Evolutionary conservation across 1,284 basidiomycete genomes (phyloP), one percentile per base, ranked within the genome.

Genomic region (Heliocybe sulcata): DNA sequence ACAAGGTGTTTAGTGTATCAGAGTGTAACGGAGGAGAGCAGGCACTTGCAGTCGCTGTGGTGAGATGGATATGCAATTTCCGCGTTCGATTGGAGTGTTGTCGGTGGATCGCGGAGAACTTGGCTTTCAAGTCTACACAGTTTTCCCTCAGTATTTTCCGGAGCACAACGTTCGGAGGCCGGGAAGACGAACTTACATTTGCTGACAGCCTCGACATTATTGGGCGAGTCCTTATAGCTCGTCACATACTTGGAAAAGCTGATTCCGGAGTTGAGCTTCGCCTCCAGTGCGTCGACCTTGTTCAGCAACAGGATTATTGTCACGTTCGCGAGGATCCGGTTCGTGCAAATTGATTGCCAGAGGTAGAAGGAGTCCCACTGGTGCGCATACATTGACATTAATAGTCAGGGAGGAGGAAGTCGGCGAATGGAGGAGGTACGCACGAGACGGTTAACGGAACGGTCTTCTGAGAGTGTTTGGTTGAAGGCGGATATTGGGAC

Each of bases 401-500:
- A 20, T n/a, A 42, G 8, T 16, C 16, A 14, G n/a, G 20, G 26
- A 58, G 45, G 26, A 31, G 25, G 1, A 20, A 14, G 49, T n/a
- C 10, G 11, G 31, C 23, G 3, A 31, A 56, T 2, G 31, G 35
- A 10, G 65, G 73, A 22, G 58, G 38, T 4, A n/a, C 38, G 19
- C n/a, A 42, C 38, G 63, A 85, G 68, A 50, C 83, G 75, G 61
- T 86, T 87, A 9, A 83, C 70, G 22, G 61, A 72, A 11, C 70
- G 70, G 59, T 85, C 82, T 64, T 87, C 84, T 0, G 73, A 71
- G 3, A 85, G 70, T n/a, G 73, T 72, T 66, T 85, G 80, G 61
- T 85, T 79, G 65, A 85, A 87, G 2, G 78, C 80, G 31, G 82
- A 82, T 58, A 85, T 76, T 0, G 84, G 81, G n/a, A 79, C 82